These are phyloP conservation scores for Goffeauzyma gilvescens DNA, from an alignment of 768 basidiomycete genomes.

Conservation along the genomic window DNA sequence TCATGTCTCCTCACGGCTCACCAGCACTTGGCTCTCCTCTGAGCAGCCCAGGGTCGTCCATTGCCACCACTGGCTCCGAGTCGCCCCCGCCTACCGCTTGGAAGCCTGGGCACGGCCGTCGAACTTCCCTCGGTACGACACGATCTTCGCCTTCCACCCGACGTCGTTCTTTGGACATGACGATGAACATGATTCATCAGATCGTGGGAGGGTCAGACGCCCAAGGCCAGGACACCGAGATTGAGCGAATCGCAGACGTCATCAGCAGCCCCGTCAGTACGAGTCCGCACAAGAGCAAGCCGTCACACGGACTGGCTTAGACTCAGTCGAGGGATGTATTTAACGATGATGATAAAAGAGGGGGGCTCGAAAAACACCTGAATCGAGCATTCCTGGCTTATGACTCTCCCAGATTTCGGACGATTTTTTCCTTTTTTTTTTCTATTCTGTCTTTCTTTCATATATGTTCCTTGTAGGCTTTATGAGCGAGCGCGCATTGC, in stretches of 20 bases:
- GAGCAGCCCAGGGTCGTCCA: slow-evolving; percentile 15
- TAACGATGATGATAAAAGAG: too few relatives aligned
- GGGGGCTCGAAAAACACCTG: too few relatives aligned
- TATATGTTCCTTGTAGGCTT: too few relatives aligned
- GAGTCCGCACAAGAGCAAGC: too few relatives aligned
- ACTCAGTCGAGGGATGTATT: too few relatives aligned
- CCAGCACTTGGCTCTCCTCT: slow-evolving; percentile 11
- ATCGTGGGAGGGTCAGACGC: slow-evolving; percentile 60
- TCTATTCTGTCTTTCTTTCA: too few relatives aligned
- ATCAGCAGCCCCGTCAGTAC: slow-evolving; percentile 23
- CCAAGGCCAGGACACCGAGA: slow-evolving; percentile 27
- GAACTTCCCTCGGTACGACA: slow-evolving; percentile 79
- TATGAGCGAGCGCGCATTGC: too few relatives aligned
- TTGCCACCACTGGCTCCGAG: slow-evolving; percentile 18
- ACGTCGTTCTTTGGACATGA: slow-evolving; percentile 79
- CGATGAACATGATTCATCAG: slow-evolving; percentile 83
- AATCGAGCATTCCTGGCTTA: too few relatives aligned
- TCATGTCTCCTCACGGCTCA: too few relatives aligned
- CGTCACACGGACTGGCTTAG: slow-evolving; percentile 11
- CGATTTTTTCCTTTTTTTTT: too few relatives aligned
- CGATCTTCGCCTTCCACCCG: slow-evolving; percentile 86
- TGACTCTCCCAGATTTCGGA: too few relatives aligned
- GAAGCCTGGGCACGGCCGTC: slow-evolving; percentile 41
- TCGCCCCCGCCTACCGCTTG: too few relatives aligned
- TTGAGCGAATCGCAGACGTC: slow-evolving; percentile 30